These are phyloP conservation scores for Eremothecium sinecaudum DNA, from an alignment of 1,139 yeast species.

Conservation along the genomic window DNA sequence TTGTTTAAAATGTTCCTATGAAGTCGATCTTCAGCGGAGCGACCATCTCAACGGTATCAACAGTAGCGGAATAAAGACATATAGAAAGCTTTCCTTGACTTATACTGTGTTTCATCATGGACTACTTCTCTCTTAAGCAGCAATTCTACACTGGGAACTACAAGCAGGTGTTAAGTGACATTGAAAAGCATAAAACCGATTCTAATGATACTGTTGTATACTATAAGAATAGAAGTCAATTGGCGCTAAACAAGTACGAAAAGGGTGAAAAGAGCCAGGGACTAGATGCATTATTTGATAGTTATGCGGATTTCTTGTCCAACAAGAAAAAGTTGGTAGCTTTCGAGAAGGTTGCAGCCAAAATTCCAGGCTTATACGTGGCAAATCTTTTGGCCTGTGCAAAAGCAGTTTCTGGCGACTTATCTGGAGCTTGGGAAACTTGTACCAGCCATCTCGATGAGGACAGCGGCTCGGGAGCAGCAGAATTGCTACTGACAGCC, in stretches of 20 bases:
- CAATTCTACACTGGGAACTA: constrained; percentile 29
- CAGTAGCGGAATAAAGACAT: too few species aligned
- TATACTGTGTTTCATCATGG: too few species aligned
- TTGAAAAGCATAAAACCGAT: constrained; percentile 16
- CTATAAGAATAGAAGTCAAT: constrained; percentile 23
- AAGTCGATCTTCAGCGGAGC: too few species aligned
- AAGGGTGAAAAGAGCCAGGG: constrained; percentile 9
- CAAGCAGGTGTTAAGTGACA: constrained; percentile 20
- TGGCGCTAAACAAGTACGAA: constrained; percentile 18
- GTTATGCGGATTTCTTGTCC: constrained; percentile 16
- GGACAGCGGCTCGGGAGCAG: constrained; percentile 18
- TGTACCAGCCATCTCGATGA: constrained; percentile 25
- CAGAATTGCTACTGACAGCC: constrained; percentile 27
- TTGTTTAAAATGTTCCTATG: too few species aligned
- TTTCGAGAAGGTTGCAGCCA: constrained; percentile 14
- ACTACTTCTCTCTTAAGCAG: constrained; percentile 28
- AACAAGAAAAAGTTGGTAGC: constrained; percentile 4
- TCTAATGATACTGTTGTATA: constrained; percentile 22
- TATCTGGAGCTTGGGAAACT: constrained; percentile 18
- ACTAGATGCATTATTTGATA: constrained; percentile 17
- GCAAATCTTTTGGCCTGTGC: constrained; percentile 25
- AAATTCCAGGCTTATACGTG: constrained; percentile 18
- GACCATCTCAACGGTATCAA: too few species aligned
- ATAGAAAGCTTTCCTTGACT: too few species aligned
- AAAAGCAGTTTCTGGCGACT: constrained; percentile 20